phyloP scores from a whole-genome alignment of 768 basidiomycete species.

The Termitomyces sp. region DNA sequence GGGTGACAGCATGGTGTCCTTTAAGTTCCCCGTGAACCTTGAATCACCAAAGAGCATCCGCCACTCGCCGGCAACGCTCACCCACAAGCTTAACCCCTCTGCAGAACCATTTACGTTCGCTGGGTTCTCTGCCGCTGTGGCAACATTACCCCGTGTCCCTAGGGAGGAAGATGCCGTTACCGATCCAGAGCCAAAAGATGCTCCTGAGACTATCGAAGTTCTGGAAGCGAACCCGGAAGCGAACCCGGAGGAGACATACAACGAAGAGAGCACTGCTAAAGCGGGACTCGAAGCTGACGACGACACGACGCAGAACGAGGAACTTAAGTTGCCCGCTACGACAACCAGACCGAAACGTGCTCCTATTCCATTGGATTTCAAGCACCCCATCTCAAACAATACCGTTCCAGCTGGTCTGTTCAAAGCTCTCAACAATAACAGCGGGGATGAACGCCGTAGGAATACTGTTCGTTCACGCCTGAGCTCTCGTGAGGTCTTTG shows the following conservation, averaged over 20 bases:
- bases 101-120: constrained; percentile 67
- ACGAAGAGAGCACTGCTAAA: constrained; percentile 34
- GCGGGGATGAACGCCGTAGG: constrained; percentile 63
- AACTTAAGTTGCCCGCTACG: constrained; percentile 24
- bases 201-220: constrained; percentile 7
- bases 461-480: constrained; percentile 73
- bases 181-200: not conserved
- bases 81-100: constrained; percentile 35
- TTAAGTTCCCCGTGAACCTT: constrained; percentile 64
- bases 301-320: constrained; percentile 20
- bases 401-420: constrained; percentile 85
- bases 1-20: constrained; percentile 67
- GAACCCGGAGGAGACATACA: constrained; percentile 20
- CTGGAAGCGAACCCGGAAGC: constrained; percentile 13
- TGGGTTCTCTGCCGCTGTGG: constrained; percentile 49
- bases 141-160: constrained; percentile 28
- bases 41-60: constrained; percentile 49
- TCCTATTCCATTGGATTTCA: constrained; percentile 77
- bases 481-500: constrained; percentile 70
- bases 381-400: constrained; percentile 49
- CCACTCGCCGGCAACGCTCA: constrained; percentile 26
- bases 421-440: constrained; percentile 65
- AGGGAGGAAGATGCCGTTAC: constrained; percentile 14
- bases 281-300: constrained; percentile 17
- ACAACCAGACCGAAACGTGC: constrained; percentile 50